These are phyloP conservation scores for Sclerotinia sclerotiorum DNA, from an alignment of 2,329 filamentous ascomycete species.

Conservation along the genomic window DNA sequence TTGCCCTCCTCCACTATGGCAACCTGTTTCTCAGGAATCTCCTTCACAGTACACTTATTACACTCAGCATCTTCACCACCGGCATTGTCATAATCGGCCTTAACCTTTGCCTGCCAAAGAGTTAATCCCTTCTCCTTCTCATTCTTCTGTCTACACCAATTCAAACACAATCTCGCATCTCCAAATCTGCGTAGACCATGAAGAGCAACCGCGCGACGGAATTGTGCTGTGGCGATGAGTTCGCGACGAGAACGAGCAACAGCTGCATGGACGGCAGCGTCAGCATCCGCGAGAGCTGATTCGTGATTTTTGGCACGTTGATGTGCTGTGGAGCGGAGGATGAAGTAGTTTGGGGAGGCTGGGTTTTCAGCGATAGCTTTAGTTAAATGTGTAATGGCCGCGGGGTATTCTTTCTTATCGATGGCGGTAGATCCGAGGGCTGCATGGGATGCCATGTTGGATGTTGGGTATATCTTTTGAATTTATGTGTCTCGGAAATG, in stretches of 20 bases:
- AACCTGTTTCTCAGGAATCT: conserved; percentile 48
- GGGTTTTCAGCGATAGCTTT: conserved; percentile 64
- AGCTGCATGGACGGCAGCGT: conserved; percentile 62
- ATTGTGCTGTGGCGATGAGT: conserved; percentile 76
- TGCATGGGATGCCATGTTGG: conserved; percentile 51
- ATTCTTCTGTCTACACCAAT: conserved; percentile 54
- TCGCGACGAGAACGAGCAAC: conserved; percentile 69
- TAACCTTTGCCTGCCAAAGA: conserved; percentile 60
- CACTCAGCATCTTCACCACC: conserved; percentile 50
- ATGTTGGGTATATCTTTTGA: not conserved
- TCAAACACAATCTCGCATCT: conserved; percentile 71
- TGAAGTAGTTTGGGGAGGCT: conserved; percentile 74
- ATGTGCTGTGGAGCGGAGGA: conserved; percentile 78
- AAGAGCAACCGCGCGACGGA: conserved; percentile 73
- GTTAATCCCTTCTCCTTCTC: conserved; percentile 52
- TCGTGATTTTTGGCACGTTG: conserved; percentile 61
- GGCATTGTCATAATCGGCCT: conserved; percentile 51
- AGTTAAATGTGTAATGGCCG: conserved; percentile 68
- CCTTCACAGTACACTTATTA: conserved; percentile 47
- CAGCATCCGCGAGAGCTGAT: conserved; percentile 68
- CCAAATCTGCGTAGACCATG: conserved; percentile 69
- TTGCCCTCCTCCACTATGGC: conserved; percentile 5
- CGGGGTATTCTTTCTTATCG: conserved; percentile 60
- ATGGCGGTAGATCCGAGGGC: conserved; percentile 60
- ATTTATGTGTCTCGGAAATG: not conserved